Base-by-base conservation (phyloP, 2,329 filamentous ascomycete species). In the Periglandula ipomoeae region DNA sequence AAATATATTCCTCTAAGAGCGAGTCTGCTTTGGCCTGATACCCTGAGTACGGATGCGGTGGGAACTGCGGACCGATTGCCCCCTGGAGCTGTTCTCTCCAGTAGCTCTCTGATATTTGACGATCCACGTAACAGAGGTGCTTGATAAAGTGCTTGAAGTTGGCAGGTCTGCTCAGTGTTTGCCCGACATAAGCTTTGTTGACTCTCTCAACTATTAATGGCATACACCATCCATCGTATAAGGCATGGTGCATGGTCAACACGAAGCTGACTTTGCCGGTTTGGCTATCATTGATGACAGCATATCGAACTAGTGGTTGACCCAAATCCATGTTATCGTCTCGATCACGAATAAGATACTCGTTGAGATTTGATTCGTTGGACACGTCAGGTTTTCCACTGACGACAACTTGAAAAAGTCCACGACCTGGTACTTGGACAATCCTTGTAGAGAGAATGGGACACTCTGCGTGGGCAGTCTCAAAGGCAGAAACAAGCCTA, bases 161-260 rank as follows among this genome's bases (percentile, higher is more conserved):
- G 5, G 69, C 68, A 0, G 69, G 64, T 0, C 67, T 60, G 8
- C 50, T 37, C n/a, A 59, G 23, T 0, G 51, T 50, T 7, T 65
- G 53, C 11, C 63, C 61, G 15, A 67, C 59, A 50, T 70, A 75
- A 2, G 69, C 69, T 30, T 64, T 63, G 56, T 75, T 74, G 38
- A 76, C 68, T 35, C 69, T 68, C 23, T 74, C 71, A 19, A 76
- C 66, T 2, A 76, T 58, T 3, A 76, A 56, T 4, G 71, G 71
- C 70, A 77, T 73, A 0, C 70, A 72, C 75, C 76, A 79, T 22
- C 76, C 76, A 46, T 81, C 76, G 50, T 80, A 81, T 0, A 79
- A 58, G 4, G 70, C 73, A 53, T 80, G 76, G 53, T 80, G 76
- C 62, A 77, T 72, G 1, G 73, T 75, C 52, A 75, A 61, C n/a